A percentile compares a stretch with the other conserved stretches of the same genome.
Conservation (phyloP, 768 basidiomycete genomes). For the Boletus speciosus region DNA sequence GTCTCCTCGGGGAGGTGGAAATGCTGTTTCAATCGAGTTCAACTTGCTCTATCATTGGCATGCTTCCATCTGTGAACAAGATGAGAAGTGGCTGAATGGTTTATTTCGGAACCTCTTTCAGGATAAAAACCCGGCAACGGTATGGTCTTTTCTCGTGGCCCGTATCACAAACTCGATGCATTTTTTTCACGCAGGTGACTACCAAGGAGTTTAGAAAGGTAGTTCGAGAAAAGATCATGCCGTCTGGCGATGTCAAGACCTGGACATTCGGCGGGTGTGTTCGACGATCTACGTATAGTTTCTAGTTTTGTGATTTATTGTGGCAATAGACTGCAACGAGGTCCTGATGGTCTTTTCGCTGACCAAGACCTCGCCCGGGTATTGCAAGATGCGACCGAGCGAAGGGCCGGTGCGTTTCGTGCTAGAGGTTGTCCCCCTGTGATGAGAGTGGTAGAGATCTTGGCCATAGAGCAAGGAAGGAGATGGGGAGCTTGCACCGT, state of each 20-base stretch:
- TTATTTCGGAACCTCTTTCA: constrained; percentile 45
- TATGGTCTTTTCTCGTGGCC: constrained; percentile 17
- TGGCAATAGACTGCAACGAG: constrained; percentile 46
- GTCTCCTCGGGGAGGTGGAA: constrained; percentile 66
- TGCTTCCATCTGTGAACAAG: constrained; percentile 51
- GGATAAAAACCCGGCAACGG: constrained; percentile 39
- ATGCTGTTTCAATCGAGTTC: constrained; percentile 76
- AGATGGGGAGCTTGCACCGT: constrained; percentile 73
- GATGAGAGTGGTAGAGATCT: constrained; percentile 63
- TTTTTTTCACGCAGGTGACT: constrained; percentile 14
- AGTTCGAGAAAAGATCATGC: constrained; percentile 11
- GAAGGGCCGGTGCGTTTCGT: constrained; percentile 57
- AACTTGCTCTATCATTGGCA: constrained; percentile 64
- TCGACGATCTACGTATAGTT: background rate
- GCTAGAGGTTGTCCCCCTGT: constrained; percentile 68
- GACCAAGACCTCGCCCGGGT: constrained; percentile 62
- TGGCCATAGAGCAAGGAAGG: constrained; percentile 65
- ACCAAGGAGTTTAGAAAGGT: constrained; percentile 17
- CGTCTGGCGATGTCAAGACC: constrained; percentile 29
- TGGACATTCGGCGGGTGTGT: constrained; percentile 56
- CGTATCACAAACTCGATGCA: background rate
- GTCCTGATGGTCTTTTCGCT: constrained; percentile 50
- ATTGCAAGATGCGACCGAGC: constrained; percentile 58
- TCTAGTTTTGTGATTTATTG: background rate
- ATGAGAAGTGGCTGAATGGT: constrained; percentile 52